Conservation (phyloP, 306 rosid genomes). For the Citrullus amarus region DNA sequence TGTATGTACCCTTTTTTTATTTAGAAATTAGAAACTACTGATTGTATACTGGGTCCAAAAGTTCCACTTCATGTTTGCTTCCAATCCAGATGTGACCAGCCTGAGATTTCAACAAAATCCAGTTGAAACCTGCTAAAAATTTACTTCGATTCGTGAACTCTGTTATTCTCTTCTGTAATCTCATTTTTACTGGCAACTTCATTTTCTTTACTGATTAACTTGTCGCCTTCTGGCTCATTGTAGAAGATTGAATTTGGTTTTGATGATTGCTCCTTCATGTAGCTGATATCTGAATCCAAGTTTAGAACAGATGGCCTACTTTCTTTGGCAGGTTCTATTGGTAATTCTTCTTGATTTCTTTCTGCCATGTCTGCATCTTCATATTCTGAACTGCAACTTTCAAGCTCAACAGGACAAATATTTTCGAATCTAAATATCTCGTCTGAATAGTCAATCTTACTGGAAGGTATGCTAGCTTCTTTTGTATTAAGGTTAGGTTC, state of each 20-base stretch:
- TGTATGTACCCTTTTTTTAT: neutral
- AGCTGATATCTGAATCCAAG: neutral
- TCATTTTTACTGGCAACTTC: neutral
- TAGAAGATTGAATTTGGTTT: neutral
- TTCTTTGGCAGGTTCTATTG: neutral
- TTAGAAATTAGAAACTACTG: neutral
- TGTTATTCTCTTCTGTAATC: neutral
- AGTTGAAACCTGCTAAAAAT: neutral
- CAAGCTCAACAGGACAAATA: neutral
- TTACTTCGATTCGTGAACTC: neutral
- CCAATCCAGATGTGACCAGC: neutral
- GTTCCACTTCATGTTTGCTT: neutral
- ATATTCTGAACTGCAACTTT: slow-evolving; percentile 1
- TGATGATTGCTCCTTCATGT: neutral
- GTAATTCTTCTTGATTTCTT: neutral
- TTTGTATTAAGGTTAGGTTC: neutral
- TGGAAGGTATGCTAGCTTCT: neutral
- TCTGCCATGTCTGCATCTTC: neutral
- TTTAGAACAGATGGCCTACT: neutral
- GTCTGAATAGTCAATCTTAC: neutral
- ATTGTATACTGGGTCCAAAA: neutral
- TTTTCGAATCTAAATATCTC: neutral
- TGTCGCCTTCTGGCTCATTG: neutral
- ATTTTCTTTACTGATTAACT: neutral
- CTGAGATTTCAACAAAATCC: neutral